Evolutionary conservation across 768 basidiomycete species (phyloP), one percentile per base, ranked within the genome.

Genomic region (Suillus ampliporus): DNA sequence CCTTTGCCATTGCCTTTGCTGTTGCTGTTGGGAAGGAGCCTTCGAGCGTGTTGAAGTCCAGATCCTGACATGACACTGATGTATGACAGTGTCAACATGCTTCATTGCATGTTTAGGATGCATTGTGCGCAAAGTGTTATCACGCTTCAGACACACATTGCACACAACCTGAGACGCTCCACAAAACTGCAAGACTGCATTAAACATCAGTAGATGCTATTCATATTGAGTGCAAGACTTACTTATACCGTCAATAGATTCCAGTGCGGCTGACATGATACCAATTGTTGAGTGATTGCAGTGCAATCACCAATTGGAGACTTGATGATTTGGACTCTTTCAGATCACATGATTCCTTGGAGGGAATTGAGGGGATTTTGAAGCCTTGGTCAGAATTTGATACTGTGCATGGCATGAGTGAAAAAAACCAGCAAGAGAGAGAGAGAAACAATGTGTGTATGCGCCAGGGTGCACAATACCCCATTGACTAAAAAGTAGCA

Each of bases 121-220:
- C 46, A 47, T 47, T 5, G 46, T 26, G 46, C 46, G 2, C 46
- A 47, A 11, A 47, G 46, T 2, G 14, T 47, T 47, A 47, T 47
- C 23, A 47, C 46, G 23, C 46, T 47, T 47, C 46, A 6, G 46
- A 47, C 46, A 47, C 46, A 47, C 46, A 15, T 47, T 47, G 46
- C 46, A 47, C 13, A 47, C 23, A 23, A 47, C 46, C 46, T 47
- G 23, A 47, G 46, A 47, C 7, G 14, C 11, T 46, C 44, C 44
- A 5, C 46, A 26, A 23, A 47, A 47, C 46, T 47, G 46, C 46
- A 47, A 47, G 46, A 47, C 46, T 47, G 46, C 46, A 47, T 47
- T 47, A 26, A 47, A 26, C 23, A 47, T 47, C 23, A 47, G 46
- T 46, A 46, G 13, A 46, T 21, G 21, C 44, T 46, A 46, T 46